A percentile compares a stretch with the other conserved stretches of the same genome.
These are phyloP conservation scores for Gossypium stocksii DNA, from an alignment of 345 rosid genomes.

Conservation along the genomic window DNA sequence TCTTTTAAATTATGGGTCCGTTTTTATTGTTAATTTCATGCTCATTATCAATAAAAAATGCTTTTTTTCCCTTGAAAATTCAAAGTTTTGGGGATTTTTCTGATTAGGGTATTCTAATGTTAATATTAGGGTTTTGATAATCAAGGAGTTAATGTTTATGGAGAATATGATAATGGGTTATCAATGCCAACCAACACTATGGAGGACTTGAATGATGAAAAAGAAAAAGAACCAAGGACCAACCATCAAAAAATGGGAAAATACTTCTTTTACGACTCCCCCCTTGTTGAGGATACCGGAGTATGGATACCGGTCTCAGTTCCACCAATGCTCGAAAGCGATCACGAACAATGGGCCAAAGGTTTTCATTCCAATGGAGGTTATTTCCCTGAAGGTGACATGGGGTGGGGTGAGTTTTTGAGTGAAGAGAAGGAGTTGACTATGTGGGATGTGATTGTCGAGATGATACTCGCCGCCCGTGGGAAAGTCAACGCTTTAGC, in stretches of 20 bases:
- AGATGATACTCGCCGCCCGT: slow-evolving; percentile 77
- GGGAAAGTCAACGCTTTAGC: slow-evolving; percentile 77
- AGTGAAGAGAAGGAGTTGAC: slow-evolving; percentile 77
- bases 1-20: not conserved
- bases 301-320: slow-evolving; percentile 96
- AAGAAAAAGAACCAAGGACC: slow-evolving; percentile 16
- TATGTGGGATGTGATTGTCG: slow-evolving; percentile 90
- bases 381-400: slow-evolving; percentile 84
- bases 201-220: slow-evolving; percentile 13
- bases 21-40: not conserved
- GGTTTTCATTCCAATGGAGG: slow-evolving; percentile 66
- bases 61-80: not conserved
- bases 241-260: slow-evolving; percentile 43
- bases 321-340: slow-evolving; percentile 76
- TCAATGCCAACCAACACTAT: not conserved
- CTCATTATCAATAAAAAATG: not conserved
- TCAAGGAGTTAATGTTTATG: slow-evolving; percentile 14
- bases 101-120: not conserved
- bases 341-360: slow-evolving; percentile 62
- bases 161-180: slow-evolving; percentile 20
- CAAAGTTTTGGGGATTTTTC: not conserved
- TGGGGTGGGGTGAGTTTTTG: slow-evolving; percentile 68
- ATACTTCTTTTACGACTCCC: slow-evolving; percentile 77
- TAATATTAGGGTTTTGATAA: slow-evolving; percentile 7
- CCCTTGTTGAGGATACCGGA: slow-evolving; percentile 84